Evolutionary conservation across 805 yeast genomes (phyloP).

Genomic region (Pichia sporocuriosa): DNA sequence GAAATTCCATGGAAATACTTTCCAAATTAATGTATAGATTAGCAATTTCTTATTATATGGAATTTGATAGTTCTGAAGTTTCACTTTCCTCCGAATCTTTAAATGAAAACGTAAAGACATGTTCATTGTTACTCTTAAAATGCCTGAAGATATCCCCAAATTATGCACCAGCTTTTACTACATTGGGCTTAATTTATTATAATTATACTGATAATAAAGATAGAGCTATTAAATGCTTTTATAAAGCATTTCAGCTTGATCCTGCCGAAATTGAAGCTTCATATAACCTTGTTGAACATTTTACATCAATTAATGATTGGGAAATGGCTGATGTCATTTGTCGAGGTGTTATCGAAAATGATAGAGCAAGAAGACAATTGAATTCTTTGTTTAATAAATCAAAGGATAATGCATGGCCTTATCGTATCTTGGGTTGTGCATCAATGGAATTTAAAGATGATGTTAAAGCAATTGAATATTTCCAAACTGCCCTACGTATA

Average conservation of each 20-base stretch:
- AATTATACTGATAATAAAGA: constrained; percentile 48
- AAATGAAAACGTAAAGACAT: background rate
- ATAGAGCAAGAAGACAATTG: constrained; percentile 43
- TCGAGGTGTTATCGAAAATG: constrained; percentile 56
- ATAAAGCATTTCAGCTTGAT: constrained; percentile 84
- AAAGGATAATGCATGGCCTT: constrained; percentile 68
- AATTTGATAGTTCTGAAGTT: constrained; percentile 17
- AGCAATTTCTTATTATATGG: constrained; percentile 54
- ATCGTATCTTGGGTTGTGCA: constrained; percentile 75
- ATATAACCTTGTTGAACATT: constrained; percentile 58
- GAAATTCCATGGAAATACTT: constrained; percentile 45
- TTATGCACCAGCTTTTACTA: constrained; percentile 74
- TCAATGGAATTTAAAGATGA: constrained; percentile 65
- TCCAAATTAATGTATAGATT: constrained; percentile 67
- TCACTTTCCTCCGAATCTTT: background rate
- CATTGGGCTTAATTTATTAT: constrained; percentile 70
- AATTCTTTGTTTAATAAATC: constrained; percentile 17
- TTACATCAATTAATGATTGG: constrained; percentile 72
- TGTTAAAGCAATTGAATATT: constrained; percentile 78
- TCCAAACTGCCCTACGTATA: constrained; percentile 76
- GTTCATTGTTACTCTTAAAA: constrained; percentile 36
- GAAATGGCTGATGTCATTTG: constrained; percentile 72
- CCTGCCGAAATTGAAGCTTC: constrained; percentile 73
- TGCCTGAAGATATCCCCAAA: constrained; percentile 59
- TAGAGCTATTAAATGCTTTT: constrained; percentile 80